A percentile compares a stretch with the other conserved stretches of the same genome.
phyloP scores from a whole-genome alignment of 2,329 filamentous ascomycete genomes.

The Aspergillus awamori region DNA sequence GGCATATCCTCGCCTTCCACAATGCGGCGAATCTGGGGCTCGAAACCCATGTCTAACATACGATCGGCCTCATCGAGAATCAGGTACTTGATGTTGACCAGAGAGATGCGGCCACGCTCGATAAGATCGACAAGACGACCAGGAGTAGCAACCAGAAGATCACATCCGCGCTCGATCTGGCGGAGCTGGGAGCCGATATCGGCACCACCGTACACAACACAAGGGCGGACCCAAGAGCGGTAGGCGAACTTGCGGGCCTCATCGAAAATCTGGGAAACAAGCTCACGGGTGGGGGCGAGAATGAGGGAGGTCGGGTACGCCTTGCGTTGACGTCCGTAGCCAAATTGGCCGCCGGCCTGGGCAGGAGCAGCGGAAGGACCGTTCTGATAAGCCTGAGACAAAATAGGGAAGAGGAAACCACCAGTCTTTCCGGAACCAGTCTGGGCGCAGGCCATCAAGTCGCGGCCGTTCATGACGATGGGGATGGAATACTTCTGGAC shows the following conservation, averaged over 20 bases:
- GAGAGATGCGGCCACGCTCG: constrained; percentile 95
- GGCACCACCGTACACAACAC: constrained; percentile 98
- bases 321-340: constrained; percentile 93
- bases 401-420: constrained; percentile 98
- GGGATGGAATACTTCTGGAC: constrained; percentile 99
- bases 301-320: constrained; percentile 96
- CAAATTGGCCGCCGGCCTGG: constrained; percentile 61
- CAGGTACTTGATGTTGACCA: constrained; percentile 98
- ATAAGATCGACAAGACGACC: constrained; percentile 97
- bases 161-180: constrained; percentile 96
- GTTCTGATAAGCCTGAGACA: constrained; percentile 93
- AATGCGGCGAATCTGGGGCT: constrained; percentile 98
- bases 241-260: constrained; percentile 98
- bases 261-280: constrained; percentile 98
- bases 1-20: constrained; percentile 99
- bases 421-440: constrained; percentile 99
- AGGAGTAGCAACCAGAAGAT: constrained; percentile 94
- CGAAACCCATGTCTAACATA: constrained; percentile 99
- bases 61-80: constrained; percentile 99
- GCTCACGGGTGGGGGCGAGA: constrained; percentile 93
- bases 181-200: constrained; percentile 98
- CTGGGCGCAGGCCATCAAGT: constrained; percentile 99
- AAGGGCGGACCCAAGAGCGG: constrained; percentile 97
- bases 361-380: constrained; percentile 74
- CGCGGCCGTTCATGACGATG: constrained; percentile 96